These are phyloP conservation scores for Colletotrichum spinosum DNA, from an alignment of 2,329 filamentous ascomycete genomes.

Conservation along the genomic window DNA sequence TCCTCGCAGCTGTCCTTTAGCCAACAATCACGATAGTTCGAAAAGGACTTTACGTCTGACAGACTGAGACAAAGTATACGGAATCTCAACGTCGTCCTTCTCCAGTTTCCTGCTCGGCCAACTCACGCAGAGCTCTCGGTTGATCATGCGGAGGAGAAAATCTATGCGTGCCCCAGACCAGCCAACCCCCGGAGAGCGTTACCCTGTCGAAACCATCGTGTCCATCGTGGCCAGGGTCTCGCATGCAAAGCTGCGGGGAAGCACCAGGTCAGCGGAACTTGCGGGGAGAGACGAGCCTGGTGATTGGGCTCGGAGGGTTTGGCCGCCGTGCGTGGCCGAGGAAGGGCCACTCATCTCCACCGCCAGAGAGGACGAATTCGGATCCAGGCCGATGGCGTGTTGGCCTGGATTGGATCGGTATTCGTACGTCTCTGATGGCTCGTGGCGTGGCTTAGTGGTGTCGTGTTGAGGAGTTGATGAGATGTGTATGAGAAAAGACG, in stretches of 20 bases:
- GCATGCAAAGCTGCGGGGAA: slow-evolving; percentile 31
- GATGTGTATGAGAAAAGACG: too few relatives aligned
- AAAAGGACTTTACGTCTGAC: background rate
- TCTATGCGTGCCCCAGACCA: background rate
- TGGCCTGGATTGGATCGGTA: too few relatives aligned
- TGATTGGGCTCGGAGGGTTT: slow-evolving; percentile 12
- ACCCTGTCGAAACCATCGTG: background rate
- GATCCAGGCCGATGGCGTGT: too few relatives aligned
- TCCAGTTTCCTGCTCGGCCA: too few relatives aligned
- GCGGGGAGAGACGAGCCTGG: slow-evolving; percentile 10
- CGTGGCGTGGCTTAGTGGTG: too few relatives aligned
- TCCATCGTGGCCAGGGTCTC: background rate
- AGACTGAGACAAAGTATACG: background rate
- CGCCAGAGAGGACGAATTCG: too few relatives aligned
- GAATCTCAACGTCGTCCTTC: too few relatives aligned
- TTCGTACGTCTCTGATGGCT: too few relatives aligned
- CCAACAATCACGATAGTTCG: background rate
- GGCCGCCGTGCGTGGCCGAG: background rate
- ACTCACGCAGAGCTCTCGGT: too few relatives aligned
- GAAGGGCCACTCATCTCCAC: background rate
- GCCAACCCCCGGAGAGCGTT: background rate
- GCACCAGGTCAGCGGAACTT: slow-evolving; percentile 21
- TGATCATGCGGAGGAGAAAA: too few relatives aligned
- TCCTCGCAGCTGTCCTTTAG: background rate
- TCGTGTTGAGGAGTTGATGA: too few relatives aligned